phyloP scores from a whole-genome alignment of 2,329 filamentous ascomycete species.

The Calonectria fujianensis region DNA sequence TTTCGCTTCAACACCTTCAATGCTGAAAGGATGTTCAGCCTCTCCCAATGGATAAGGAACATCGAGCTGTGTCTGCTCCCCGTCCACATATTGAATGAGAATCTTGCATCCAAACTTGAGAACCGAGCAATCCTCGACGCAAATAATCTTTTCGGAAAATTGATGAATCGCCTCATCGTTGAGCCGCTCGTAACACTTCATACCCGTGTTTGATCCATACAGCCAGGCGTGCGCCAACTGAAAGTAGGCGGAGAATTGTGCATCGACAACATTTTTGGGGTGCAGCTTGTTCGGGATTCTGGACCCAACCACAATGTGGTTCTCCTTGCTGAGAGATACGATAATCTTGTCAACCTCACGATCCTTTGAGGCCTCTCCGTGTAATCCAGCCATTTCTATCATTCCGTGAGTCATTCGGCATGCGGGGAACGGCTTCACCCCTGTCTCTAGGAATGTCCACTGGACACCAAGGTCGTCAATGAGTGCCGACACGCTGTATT shows the following conservation, averaged over 20 bases:
- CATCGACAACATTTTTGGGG: constrained; percentile 35
- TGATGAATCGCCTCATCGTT: constrained; percentile 16
- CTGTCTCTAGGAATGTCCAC: constrained; percentile 34
- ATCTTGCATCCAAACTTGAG: constrained; percentile 8
- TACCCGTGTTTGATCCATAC: constrained; percentile 19
- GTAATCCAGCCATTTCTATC: constrained; percentile 18
- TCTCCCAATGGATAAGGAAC: constrained; percentile 12
- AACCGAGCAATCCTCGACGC: constrained; percentile 12
- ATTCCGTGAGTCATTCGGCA: constrained; percentile 33
- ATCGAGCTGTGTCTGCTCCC: constrained; percentile 4
- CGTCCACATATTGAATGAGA: constrained; percentile 2
- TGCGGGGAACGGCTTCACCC: constrained; percentile 31
- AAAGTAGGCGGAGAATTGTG: constrained; percentile 37
- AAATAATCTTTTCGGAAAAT: constrained; percentile 28
- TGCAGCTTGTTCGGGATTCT: constrained; percentile 32
- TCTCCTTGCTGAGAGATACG: constrained; percentile 16
- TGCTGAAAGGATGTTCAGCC: constrained; percentile 8
- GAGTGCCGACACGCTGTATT: not conserved
- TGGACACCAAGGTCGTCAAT: constrained; percentile 5
- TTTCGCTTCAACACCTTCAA: constrained; percentile 6
- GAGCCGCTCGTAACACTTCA: constrained; percentile 9
- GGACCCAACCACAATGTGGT: constrained; percentile 21
- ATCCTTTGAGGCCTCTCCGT: constrained; percentile 1
- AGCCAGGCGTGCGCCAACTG: constrained; percentile 34
- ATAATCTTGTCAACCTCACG: constrained; percentile 20